phyloP scores from a whole-genome alignment of 805 yeast genomes.

The Metschnikowia continentalis region DNA sequence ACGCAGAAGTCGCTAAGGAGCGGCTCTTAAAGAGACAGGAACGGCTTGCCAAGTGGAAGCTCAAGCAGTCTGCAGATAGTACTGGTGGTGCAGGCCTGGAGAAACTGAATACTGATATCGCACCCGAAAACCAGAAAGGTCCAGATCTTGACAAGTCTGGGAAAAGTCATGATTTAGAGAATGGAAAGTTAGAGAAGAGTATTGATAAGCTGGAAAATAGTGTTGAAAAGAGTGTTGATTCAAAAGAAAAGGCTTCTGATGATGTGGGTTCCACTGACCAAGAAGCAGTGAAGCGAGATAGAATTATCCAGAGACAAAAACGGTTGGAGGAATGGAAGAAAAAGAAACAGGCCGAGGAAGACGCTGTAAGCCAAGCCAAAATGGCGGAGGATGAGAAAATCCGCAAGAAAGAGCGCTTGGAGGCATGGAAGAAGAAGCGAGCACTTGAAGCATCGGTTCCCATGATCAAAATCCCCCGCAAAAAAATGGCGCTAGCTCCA shows the following conservation, averaged over 20 bases:
- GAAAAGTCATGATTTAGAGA: no score
- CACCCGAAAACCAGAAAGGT: no score
- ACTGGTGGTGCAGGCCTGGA: neutral
- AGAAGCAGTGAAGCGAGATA: conserved; percentile 4
- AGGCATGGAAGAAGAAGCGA: conserved; percentile 50
- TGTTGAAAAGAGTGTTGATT: no score
- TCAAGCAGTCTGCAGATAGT: conserved; percentile 37
- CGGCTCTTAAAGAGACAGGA: conserved; percentile 44
- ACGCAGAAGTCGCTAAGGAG: conserved; percentile 21
- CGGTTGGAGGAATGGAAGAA: conserved; percentile 20
- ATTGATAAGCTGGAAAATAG: no score
- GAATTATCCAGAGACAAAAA: conserved; percentile 13
- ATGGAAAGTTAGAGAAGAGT: no score
- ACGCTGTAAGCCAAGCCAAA: neutral
- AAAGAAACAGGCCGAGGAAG: conserved; percentile 14
- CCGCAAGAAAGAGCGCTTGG: conserved; percentile 32
- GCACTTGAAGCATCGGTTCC: conserved; percentile 15
- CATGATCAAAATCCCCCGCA: neutral
- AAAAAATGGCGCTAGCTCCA: neutral
- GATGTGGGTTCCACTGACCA: neutral
- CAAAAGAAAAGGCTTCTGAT: neutral
- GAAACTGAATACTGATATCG: neutral
- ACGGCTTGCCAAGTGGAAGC: conserved; percentile 57
- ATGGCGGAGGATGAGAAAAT: conserved; percentile 11
- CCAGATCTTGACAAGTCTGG: no score